Evolutionary conservation across 2,329 filamentous ascomycete genomes (phyloP), one percentile per base, ranked within the genome.

Genomic region (Cadophora sp.): DNA sequence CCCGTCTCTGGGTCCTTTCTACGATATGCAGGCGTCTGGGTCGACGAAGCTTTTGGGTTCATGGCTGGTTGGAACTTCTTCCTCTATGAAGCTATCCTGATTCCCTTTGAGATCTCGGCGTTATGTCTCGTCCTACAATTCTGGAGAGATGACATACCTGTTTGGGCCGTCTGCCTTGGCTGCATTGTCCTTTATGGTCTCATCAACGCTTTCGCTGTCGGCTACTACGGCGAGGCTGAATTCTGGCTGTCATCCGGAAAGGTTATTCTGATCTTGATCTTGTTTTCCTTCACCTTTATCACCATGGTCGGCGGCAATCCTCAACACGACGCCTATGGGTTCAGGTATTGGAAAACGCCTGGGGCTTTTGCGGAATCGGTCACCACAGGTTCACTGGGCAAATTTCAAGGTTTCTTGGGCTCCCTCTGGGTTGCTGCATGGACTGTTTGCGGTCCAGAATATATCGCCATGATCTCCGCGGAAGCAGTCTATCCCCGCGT

Each of bases 201-300:
- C 37, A 40, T 65, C 37, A 65, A 65, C 29, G 55, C 53, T 19
- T 46, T 65, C 37, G 53, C 89, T 0, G 91, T 94, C 22, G 84
- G 90, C 71, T 92, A 85, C 83, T 94, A 92, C 67, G 91, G 91
- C 53, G 91, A 93, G 79, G 86, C 89, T 0, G 92, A 96, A 77
- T 96, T 97, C 76, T 84, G 56, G 3, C 77, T 92, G 3, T 89
- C 89, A 64, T 93, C 94, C 76, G 85, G 93, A 3, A 65, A 65
- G 22, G 73, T 94, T 2, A 83, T 94, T 61, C 91, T 92, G 62
- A 76, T 65, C 26, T 65, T 74, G 48, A 71, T 70, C 11, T 65
- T 87, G 59, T 82, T 88, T 65, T 73, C 80, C 71, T 89, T 84
- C 77, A 89, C 87, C 2, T 88, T 90, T 77, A 82, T 90, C 72